A percentile compares a stretch with the other conserved stretches of the same genome.
Conservation (phyloP, 352 stramenopile species). For the Plasmopara muralis region DNA sequence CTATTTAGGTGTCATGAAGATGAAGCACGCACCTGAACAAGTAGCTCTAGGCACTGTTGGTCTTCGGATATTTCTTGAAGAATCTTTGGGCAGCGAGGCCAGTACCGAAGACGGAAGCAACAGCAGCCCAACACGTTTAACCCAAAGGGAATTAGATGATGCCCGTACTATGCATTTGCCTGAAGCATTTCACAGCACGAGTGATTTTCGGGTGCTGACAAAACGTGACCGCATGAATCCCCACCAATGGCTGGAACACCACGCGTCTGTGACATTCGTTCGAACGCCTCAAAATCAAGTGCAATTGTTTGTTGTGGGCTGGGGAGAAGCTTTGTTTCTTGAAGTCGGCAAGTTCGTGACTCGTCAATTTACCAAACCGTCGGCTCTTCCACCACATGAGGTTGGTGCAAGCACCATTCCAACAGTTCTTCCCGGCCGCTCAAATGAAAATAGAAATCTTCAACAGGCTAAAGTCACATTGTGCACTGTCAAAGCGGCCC, state of each 20-base stretch:
- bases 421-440: conserved; percentile 18
- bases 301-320: conserved; percentile 77
- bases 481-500: conserved; percentile 55
- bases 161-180: conserved; percentile 13
- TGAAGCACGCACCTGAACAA: conserved; percentile 42
- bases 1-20: conserved; percentile 39
- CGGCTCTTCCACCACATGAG: conserved; percentile 14
- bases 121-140: conserved; percentile 8
- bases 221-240: conserved; percentile 38
- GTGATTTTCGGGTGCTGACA: conserved; percentile 46
- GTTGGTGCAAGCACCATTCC: conserved; percentile 50
- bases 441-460: conserved; percentile 11
- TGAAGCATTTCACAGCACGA: conserved; percentile 35
- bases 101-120: conserved; percentile 9
- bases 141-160: conserved; percentile 7
- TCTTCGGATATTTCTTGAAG: conserved; percentile 50
- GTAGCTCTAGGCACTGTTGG: conserved; percentile 44
- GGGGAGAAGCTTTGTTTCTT: conserved; percentile 57
- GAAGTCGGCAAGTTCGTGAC: conserved; percentile 59
- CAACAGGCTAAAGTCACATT: conserved; percentile 66
- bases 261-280: conserved; percentile 33
- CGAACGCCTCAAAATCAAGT: conserved; percentile 56
- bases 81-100: conserved; percentile 5
- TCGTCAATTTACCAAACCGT: conserved; percentile 50
- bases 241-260: conserved; percentile 38